Percentiles rank a stretch among this genome's conserved stretches.
phyloP scores from a whole-genome alignment of 2,329 filamentous ascomycete genomes.

The Remersonia thermophila region DNA sequence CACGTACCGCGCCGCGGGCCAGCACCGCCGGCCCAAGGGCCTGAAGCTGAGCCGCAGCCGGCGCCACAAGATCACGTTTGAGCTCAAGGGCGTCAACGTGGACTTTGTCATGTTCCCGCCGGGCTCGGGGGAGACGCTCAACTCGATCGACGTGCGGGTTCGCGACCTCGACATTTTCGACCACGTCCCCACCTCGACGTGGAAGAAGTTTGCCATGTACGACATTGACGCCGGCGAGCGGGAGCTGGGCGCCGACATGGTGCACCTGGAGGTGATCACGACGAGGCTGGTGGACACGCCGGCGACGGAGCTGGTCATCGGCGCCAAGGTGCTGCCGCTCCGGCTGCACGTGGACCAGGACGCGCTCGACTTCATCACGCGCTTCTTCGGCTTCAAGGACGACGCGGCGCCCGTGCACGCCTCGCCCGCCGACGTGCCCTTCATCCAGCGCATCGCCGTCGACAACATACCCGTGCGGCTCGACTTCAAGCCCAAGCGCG shows the following conservation, averaged over 20 bases:
- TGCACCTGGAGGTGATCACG: conserved; percentile 77
- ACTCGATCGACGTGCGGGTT: conserved; percentile 73
- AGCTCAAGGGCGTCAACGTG: conserved; percentile 70
- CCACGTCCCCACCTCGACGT: conserved; percentile 86
- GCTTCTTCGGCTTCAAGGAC: conserved; percentile 97
- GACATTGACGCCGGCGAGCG: conserved; percentile 77
- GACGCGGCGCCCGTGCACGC: conserved; percentile 44
- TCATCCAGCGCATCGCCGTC: conserved; percentile 81
- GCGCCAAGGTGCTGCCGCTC: conserved; percentile 66
- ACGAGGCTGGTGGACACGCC: conserved; percentile 76
- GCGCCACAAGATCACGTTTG: conserved; percentile 90
- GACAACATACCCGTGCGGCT: conserved; percentile 69
- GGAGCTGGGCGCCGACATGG: conserved; percentile 78
- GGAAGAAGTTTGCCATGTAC: conserved; percentile 96
- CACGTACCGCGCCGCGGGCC: conserved; percentile 35
- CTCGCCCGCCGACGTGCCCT: conserved; percentile 61
- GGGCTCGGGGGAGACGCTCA: conserved; percentile 67
- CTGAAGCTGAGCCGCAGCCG: conserved; percentile 74
- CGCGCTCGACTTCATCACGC: conserved; percentile 88
- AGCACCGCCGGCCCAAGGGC: conserved; percentile 34
- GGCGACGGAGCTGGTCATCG: conserved; percentile 79
- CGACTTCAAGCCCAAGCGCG: conserved; percentile 97
- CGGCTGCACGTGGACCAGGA: conserved; percentile 89
- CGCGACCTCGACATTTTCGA: conserved; percentile 83
- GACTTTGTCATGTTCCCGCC: conserved; percentile 75